Evolutionary conservation across 2,329 filamentous ascomycete species (phyloP).

Genomic region (Diplodia scrobiculata): DNA sequence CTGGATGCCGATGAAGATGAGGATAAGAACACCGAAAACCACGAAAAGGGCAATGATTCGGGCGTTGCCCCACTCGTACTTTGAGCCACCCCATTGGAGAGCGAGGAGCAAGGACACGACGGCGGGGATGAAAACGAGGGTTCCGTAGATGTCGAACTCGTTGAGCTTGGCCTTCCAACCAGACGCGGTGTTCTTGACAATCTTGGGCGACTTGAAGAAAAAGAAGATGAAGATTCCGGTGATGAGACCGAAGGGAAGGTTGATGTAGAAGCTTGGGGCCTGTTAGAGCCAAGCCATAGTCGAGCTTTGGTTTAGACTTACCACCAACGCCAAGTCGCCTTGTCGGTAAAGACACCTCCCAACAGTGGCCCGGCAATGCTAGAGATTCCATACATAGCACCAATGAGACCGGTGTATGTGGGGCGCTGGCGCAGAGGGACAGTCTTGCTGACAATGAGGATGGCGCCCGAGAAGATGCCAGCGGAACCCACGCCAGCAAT

Average conservation of each 20-base stretch:
- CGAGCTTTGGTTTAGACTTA: conserved; percentile 33
- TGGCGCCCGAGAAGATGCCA: conserved; percentile 55
- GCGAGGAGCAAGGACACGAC: conserved; percentile 55
- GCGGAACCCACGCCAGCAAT: conserved; percentile 55
- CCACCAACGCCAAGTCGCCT: conserved; percentile 54
- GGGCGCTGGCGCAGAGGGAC: conserved; percentile 53
- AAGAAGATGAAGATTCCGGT: conserved; percentile 48
- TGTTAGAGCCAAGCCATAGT: not conserved
- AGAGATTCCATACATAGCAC: conserved; percentile 55
- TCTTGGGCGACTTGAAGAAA: conserved; percentile 43
- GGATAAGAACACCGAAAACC: conserved; percentile 48
- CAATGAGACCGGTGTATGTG: conserved; percentile 50
- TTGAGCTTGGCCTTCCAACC: conserved; percentile 45
- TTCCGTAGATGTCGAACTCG: conserved; percentile 54
- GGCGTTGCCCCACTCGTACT: conserved; percentile 50
- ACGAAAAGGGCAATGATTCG: conserved; percentile 53
- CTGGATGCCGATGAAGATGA: conserved; percentile 49
- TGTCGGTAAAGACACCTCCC: conserved; percentile 51
- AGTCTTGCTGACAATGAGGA: conserved; percentile 51
- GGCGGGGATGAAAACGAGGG: conserved; percentile 49
- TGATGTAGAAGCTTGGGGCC: conserved; percentile 52
- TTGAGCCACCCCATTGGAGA: conserved; percentile 55
- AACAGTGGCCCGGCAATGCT: conserved; percentile 53
- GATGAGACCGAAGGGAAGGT: conserved; percentile 55
- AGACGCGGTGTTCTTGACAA: conserved; percentile 39